Conservation (phyloP, 106 monocot species). For the Narthecium ossifragum region DNA sequence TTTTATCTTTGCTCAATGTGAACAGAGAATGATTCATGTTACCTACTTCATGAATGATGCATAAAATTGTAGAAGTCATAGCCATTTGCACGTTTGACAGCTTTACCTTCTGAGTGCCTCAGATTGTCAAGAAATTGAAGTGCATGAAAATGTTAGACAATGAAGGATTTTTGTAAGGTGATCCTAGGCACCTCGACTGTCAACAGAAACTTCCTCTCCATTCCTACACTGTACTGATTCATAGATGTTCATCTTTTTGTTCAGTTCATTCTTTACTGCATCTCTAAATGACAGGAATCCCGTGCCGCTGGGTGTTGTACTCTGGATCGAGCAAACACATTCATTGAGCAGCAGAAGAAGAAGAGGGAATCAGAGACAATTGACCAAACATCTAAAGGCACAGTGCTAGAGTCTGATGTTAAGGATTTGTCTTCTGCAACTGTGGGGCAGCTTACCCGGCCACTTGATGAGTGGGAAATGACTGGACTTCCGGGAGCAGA, state of each 20-base stretch:
- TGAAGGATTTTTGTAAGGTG: too few relatives aligned
- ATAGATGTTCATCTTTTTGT: background rate
- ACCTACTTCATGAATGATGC: background rate
- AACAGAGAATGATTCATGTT: too few relatives aligned
- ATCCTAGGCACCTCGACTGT: too few relatives aligned
- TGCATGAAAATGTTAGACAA: too few relatives aligned
- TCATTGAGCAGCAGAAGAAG: constrained; percentile 64
- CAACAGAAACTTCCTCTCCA: too few relatives aligned
- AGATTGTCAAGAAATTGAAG: too few relatives aligned
- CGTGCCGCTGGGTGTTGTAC: constrained; percentile 84
- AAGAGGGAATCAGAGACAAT: constrained; percentile 48
- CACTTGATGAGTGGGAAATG: constrained; percentile 83
- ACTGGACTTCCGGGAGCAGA: constrained; percentile 87
- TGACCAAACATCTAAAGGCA: constrained; percentile 29
- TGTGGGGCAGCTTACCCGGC: constrained; percentile 11
- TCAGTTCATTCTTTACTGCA: background rate
- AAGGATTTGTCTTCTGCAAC: constrained; percentile 29
- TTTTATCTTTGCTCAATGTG: too few relatives aligned
- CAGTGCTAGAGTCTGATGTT: constrained; percentile 17
- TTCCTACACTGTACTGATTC: too few relatives aligned
- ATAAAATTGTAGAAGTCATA: too few relatives aligned
- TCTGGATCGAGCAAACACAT: constrained; percentile 64
- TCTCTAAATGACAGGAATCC: constrained; percentile 43
- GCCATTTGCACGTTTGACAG: too few relatives aligned
- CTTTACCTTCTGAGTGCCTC: too few relatives aligned